These are phyloP conservation scores for Setaria viridis DNA, from an alignment of 202 grass and related monocot genomes.

Conservation along the genomic window DNA sequence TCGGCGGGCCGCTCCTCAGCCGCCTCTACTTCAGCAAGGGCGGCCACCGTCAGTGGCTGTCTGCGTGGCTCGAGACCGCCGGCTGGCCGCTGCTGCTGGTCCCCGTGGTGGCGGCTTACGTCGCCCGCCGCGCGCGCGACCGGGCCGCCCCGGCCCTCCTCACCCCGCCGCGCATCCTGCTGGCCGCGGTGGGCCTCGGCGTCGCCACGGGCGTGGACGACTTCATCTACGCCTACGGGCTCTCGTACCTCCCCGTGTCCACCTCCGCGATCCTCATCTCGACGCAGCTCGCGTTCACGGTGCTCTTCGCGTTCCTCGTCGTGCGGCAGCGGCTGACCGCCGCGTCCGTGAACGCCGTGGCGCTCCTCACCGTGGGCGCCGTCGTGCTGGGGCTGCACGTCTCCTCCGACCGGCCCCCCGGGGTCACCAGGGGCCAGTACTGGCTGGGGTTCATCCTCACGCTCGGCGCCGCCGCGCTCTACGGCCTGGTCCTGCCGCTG, in stretches of 20 bases:
- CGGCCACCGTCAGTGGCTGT: slow-evolving; percentile 79
- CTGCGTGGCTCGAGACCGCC: slow-evolving; percentile 74
- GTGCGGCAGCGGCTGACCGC: slow-evolving; percentile 75
- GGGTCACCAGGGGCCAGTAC: slow-evolving; percentile 63
- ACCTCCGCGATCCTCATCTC: slow-evolving; percentile 84
- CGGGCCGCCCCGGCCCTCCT: slow-evolving; percentile 40
- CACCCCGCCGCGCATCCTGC: slow-evolving; percentile 64
- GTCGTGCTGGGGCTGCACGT: slow-evolving; percentile 76
- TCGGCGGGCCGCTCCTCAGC: slow-evolving; percentile 73
- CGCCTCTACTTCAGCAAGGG: slow-evolving; percentile 86
- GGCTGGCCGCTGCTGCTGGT: slow-evolving; percentile 78
- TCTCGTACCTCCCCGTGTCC: slow-evolving; percentile 84
- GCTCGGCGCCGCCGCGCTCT: slow-evolving; percentile 75
- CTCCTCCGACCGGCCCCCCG: slow-evolving; percentile 59
- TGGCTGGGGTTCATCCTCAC: slow-evolving; percentile 73
- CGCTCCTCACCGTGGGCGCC: slow-evolving; percentile 73
- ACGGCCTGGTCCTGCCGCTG: slow-evolving; percentile 83
- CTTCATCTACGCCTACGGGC: slow-evolving; percentile 91
- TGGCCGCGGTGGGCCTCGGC: slow-evolving; percentile 62
- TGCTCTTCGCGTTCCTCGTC: slow-evolving; percentile 81
- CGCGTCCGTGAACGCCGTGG: slow-evolving; percentile 74
- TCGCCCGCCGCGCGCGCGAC: slow-evolving; percentile 41
- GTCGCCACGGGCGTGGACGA: slow-evolving; percentile 74
- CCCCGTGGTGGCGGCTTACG: slow-evolving; percentile 54
- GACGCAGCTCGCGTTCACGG: slow-evolving; percentile 90